phyloP scores from a whole-genome alignment of 176 grass and related monocot genomes.

The Phyllostachys edulis region DNA sequence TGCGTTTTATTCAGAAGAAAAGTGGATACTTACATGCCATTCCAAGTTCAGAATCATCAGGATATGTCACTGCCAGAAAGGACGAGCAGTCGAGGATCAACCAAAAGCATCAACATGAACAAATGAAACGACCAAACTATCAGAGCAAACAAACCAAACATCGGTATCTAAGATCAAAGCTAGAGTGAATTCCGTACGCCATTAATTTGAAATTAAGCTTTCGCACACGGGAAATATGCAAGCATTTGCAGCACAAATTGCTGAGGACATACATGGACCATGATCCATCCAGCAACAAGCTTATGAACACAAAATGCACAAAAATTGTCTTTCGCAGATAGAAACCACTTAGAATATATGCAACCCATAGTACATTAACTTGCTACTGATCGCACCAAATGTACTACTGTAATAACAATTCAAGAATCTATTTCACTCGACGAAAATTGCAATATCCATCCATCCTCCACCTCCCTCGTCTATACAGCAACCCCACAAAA shows the following conservation, averaged over 20 bases:
- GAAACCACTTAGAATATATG: conserved; percentile 20
- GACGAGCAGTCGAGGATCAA: neutral
- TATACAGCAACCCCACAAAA: conserved; percentile 43
- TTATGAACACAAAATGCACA: conserved; percentile 10
- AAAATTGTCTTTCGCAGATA: neutral
- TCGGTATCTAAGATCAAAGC: neutral
- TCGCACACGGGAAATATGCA: neutral
- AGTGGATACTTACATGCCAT: neutral
- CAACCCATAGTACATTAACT: conserved; percentile 31
- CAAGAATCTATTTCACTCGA: conserved; percentile 34
- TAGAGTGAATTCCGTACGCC: neutral
- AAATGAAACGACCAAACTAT: neutral
- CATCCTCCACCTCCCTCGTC: conserved; percentile 30
- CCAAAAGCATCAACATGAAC: neutral
- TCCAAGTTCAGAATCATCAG: conserved; percentile 1
- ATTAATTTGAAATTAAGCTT: neutral
- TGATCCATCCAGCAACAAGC: conserved; percentile 17
- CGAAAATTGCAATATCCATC: conserved; percentile 42
- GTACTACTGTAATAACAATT: conserved; percentile 25
- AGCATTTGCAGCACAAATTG: conserved; percentile 11
- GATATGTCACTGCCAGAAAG: neutral
- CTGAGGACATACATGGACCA: neutral
- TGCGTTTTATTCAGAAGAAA: neutral
- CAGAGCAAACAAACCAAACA: neutral
- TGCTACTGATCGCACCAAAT: conserved; percentile 25